Conservation (phyloP, 139 green algal species). For the Closterium sp. region DNA sequence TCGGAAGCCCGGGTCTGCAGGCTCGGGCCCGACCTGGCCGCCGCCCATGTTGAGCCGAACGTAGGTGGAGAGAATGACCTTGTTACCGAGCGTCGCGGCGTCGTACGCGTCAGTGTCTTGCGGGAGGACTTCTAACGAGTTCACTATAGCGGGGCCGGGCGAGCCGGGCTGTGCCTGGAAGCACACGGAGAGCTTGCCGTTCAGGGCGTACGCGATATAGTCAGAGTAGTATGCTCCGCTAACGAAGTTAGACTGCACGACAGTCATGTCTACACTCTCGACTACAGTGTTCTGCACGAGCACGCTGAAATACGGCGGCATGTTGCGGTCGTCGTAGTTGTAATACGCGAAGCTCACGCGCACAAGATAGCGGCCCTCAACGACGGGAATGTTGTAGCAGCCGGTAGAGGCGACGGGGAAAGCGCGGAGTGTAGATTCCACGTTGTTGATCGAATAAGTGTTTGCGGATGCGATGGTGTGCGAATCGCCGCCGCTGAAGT, state of each 20-base stretch:
- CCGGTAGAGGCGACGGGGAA: neutral
- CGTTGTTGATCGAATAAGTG: neutral
- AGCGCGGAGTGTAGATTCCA: neutral
- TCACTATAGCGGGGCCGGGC: conserved; percentile 14
- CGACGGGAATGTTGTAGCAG: conserved; percentile 21
- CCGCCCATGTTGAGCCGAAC: conserved; percentile 26
- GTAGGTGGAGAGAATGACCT: conserved; percentile 1
- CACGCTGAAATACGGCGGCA: conserved; percentile 10
- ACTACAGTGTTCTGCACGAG: conserved; percentile 17
- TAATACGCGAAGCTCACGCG: conserved; percentile 22
- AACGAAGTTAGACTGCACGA: neutral
- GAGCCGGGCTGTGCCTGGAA: neutral
- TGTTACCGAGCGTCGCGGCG: neutral
- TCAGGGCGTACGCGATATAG: neutral
- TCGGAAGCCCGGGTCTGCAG: conserved; percentile 17
- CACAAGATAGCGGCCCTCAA: conserved; percentile 21
- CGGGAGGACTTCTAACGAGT: conserved; percentile 25
- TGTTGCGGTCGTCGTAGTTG: conserved; percentile 3
- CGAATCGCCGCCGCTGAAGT: neutral
- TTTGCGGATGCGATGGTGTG: conserved; percentile 12
- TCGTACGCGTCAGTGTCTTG: conserved; percentile 9
- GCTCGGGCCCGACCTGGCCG: neutral
- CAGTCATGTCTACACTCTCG: neutral
- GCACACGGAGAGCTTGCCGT: conserved; percentile 12
- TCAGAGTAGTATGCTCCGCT: conserved; percentile 10